Evolutionary conservation across 345 rosid species (phyloP), one percentile per base, ranked within the genome.

Genomic region (Citrus mangshanensis): DNA sequence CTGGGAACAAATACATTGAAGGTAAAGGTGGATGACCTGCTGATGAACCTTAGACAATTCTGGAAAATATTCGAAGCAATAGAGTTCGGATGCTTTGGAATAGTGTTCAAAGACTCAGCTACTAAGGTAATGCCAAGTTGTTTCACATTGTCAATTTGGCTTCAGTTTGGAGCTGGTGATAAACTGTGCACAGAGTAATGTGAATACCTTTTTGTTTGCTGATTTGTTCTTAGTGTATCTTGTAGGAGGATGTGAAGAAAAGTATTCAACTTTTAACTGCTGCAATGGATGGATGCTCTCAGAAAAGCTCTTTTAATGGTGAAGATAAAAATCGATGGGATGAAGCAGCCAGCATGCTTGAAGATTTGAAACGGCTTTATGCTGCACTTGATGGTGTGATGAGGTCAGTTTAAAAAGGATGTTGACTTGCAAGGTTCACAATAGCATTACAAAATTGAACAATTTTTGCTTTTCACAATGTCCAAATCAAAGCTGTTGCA

Each of bases 31-130:
- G 60, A 32, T 34, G 54, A 46, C 5, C 7, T 54, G 37, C 60
- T 19, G 24, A 46, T 34, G 35, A 34, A 59, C 56, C 67, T 5
- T 16, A 61, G 14, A 19, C 75, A n/a, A 6, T 56, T 82, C 25
- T 74, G 74, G 85, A 78, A 80, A 42, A 30, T 46, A 28, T 24
- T 75, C 24, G 79, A 73, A 46, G 76, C 42, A 1, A 56, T 75
- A 1, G 56, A 82, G 46, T 64, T 40, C 3, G 9, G n/a, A 12
- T 59, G 30, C 35, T 9, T 24, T 65, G 74, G 7, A 24, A 40
- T 37, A 61, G 27, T 56, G 21, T 64, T 68, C 13, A 6, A 68
- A 40, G 56, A 67, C 63, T 68, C 72, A 14, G 34, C 7, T 25
- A 9, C 76, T 27, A 78, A 70, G 79, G 82, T 80, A 75, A 62